Conservation (phyloP, 495 filamentous ascomycete genomes). For the Aspergillus hancockii region DNA sequence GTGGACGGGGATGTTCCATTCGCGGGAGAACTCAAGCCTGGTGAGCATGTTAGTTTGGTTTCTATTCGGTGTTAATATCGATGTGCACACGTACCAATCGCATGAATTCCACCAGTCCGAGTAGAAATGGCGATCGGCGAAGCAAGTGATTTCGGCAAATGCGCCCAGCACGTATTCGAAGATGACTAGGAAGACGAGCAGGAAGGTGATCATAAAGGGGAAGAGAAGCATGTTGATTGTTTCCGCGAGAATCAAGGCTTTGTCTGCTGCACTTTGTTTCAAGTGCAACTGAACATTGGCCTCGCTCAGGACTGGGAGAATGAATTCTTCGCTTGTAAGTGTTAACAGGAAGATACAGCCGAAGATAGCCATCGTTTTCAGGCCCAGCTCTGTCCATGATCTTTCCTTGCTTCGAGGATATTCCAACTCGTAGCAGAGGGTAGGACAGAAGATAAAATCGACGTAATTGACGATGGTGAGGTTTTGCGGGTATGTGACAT, state of each 20-base stretch:
- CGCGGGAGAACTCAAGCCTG: slow-evolving; percentile 92
- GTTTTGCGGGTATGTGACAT: slow-evolving; percentile 88
- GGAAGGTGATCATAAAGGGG: slow-evolving; percentile 95
- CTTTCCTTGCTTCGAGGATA: slow-evolving; percentile 79
- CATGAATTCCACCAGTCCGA: slow-evolving; percentile 88
- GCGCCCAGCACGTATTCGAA: slow-evolving; percentile 96
- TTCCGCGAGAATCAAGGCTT: slow-evolving; percentile 78
- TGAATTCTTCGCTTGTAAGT: slow-evolving; percentile 91
- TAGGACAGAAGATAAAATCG: slow-evolving; percentile 91
- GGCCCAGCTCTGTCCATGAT: slow-evolving; percentile 79
- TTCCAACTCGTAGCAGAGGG: slow-evolving; percentile 95
- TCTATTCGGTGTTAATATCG: neutral
- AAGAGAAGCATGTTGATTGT: slow-evolving; percentile 93
- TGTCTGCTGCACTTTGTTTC: slow-evolving; percentile 60
- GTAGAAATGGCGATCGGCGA: slow-evolving; percentile 95
- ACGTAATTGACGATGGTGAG: slow-evolving; percentile 77
- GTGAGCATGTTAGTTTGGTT: neutral
- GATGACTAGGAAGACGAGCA: slow-evolving; percentile 94
- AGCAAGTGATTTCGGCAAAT: slow-evolving; percentile 90
- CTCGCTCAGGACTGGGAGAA: slow-evolving; percentile 83
- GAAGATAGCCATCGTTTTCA: slow-evolving; percentile 87
- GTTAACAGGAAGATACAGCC: slow-evolving; percentile 96
- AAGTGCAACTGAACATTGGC: slow-evolving; percentile 66
- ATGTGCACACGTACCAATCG: slow-evolving; percentile 44
- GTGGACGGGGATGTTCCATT: slow-evolving; percentile 99